These are phyloP conservation scores for Dactylis glomerata DNA, from an alignment of 176 grass and related monocot genomes.

Conservation along the genomic window DNA sequence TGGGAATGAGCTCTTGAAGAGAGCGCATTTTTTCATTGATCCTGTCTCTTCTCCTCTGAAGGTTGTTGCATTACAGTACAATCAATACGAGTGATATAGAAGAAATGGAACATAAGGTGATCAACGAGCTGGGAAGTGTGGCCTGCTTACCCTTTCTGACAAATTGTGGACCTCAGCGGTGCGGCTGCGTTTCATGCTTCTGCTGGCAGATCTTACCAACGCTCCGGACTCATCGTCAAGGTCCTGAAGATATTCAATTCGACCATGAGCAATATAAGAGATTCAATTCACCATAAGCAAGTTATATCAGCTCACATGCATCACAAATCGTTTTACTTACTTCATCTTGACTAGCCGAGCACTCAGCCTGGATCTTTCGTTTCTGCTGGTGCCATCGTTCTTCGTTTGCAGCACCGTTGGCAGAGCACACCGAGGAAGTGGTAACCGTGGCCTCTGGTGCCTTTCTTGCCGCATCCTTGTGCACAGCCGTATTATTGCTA, in stretches of 20 bases:
- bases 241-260: slow-evolving; percentile 34
- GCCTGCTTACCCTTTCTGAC: slow-evolving; percentile 75
- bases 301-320: not conserved
- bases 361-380: slow-evolving; percentile 44
- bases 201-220: slow-evolving; percentile 33
- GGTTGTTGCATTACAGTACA: not conserved
- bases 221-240: slow-evolving; percentile 50
- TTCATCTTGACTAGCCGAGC: slow-evolving; percentile 49
- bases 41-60: slow-evolving; percentile 70
- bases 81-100: not conserved
- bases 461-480: slow-evolving; percentile 27
- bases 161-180: slow-evolving; percentile 88
- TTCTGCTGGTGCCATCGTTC: slow-evolving; percentile 43
- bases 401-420: slow-evolving; percentile 37
- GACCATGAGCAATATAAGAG: not conserved
- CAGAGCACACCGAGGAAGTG: slow-evolving; percentile 45
- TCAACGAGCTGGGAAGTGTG: not conserved
- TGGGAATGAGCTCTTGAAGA: slow-evolving; percentile 75
- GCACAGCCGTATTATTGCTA: not conserved
- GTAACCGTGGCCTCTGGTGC: slow-evolving; percentile 10
- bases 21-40: slow-evolving; percentile 21
- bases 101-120: not conserved
- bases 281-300: not conserved
- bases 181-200: slow-evolving; percentile 62
- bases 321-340: slow-evolving; percentile 37